Conservation (phyloP, 2,329 filamentous ascomycete genomes). For the Colletotrichum caudatum region DNA sequence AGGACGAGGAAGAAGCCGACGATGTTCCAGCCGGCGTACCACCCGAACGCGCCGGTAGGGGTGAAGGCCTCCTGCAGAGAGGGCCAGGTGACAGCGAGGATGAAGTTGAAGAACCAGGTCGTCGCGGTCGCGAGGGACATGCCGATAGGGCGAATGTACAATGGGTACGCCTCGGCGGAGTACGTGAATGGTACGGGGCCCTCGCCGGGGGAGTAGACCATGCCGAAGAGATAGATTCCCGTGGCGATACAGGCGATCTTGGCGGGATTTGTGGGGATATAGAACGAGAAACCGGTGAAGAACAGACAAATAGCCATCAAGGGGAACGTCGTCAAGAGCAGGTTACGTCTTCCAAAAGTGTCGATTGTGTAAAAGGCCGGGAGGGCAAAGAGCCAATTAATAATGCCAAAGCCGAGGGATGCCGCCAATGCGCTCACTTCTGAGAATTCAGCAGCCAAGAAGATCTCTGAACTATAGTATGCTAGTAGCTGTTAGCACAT, state of each 20-base stretch:
- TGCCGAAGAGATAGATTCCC: slow-evolving; percentile 63
- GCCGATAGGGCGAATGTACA: slow-evolving; percentile 71
- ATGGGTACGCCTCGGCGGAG: slow-evolving; percentile 74
- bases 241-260: slow-evolving; percentile 60
- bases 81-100: slow-evolving; percentile 61
- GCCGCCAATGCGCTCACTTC: slow-evolving; percentile 66
- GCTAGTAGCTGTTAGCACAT: slow-evolving; percentile 54
- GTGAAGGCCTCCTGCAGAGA: slow-evolving; percentile 58
- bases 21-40: slow-evolving; percentile 63
- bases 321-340: slow-evolving; percentile 74
- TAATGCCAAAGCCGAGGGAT: slow-evolving; percentile 72
- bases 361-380: slow-evolving; percentile 76
- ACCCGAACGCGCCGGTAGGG: slow-evolving; percentile 61
- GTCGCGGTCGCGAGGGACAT: slow-evolving; percentile 70
- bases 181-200: slow-evolving; percentile 75
- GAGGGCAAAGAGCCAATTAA: slow-evolving; percentile 74
- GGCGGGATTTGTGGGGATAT: slow-evolving; percentile 53
- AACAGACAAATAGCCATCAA: slow-evolving; percentile 68
- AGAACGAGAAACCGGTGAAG: slow-evolving; percentile 62
- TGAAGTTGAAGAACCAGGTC: slow-evolving; percentile 61
- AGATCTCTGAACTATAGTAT: slow-evolving; percentile 73
- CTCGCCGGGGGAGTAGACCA: slow-evolving; percentile 70
- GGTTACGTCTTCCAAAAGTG: slow-evolving; percentile 73
- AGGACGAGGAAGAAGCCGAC: slow-evolving; percentile 59
- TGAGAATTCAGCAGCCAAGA: slow-evolving; percentile 65